A percentile compares a stretch with the other conserved stretches of the same genome.
These are phyloP conservation scores for Cydonia oblonga DNA, from an alignment of 331 rosid genomes.

Conservation along the genomic window DNA sequence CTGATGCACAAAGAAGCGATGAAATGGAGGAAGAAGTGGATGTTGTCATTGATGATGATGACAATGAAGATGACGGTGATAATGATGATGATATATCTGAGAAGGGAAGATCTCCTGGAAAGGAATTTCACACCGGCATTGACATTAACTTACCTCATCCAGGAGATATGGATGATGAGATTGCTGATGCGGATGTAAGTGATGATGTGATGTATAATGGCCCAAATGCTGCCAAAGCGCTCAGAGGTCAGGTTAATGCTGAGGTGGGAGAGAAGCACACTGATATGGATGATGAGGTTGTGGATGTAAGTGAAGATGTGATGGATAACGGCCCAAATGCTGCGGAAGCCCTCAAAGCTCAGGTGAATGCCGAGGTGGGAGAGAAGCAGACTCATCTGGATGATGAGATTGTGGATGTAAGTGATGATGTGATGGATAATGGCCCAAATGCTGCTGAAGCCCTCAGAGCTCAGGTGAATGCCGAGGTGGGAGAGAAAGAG, in stretches of 20 bases:
- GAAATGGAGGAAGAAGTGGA: neutral
- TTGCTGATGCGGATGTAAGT: neutral
- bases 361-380: no score
- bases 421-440: neutral
- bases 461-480: constrained; percentile 10
- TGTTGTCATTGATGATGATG: neutral
- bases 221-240: no score
- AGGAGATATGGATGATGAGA: neutral
- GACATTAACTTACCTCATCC: neutral
- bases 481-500: neutral
- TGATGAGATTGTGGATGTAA: no score
- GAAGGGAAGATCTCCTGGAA: neutral
- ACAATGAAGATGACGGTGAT: no score
- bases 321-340: no score
- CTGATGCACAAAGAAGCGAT: neutral
- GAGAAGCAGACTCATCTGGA: no score
- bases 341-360: no score
- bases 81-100: neutral
- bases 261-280: no score
- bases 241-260: no score
- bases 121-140: neutral
- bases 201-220: no score
- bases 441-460: constrained; percentile 7
- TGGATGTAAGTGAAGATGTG: no score
- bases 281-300: no score